Percentiles rank a stretch among this genome's conserved stretches.
Conservation (phyloP, 2,329 filamentous ascomycete genomes). For the Dryadomyces sulphureus region DNA sequence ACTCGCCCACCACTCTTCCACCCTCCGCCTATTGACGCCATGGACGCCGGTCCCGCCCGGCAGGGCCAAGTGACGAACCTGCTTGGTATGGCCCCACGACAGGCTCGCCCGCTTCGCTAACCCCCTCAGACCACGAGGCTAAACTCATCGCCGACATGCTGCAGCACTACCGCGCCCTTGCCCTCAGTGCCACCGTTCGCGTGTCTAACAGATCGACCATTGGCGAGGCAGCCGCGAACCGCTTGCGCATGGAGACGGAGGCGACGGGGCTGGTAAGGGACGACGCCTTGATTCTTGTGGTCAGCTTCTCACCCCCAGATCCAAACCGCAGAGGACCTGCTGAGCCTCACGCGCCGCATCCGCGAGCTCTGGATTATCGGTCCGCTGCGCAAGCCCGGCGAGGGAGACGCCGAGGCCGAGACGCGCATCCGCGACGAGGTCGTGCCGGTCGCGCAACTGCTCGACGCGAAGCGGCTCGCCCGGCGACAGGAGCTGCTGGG, state of each 20-base stretch:
- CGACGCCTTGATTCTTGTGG: background rate
- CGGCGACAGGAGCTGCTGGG: slow-evolving; percentile 13
- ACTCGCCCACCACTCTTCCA: background rate
- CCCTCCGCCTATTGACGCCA: background rate
- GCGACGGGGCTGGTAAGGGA: slow-evolving; percentile 20
- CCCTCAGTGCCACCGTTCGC: slow-evolving; percentile 21
- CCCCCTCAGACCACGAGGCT: slow-evolving; percentile 28
- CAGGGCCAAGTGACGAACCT: slow-evolving; percentile 6
- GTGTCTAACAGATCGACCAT: slow-evolving; percentile 19
- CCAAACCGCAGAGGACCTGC: slow-evolving; percentile 27
- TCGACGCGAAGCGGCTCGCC: slow-evolving; percentile 17
- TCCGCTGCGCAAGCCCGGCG: slow-evolving; percentile 26
- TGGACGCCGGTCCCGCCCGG: slow-evolving; percentile 4
- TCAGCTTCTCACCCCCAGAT: slow-evolving; percentile 19
- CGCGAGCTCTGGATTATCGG: slow-evolving; percentile 36
- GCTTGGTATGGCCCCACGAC: slow-evolving; percentile 1
- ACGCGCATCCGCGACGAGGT: slow-evolving; percentile 21
- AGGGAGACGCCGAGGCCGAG: slow-evolving; percentile 23
- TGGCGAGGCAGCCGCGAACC: slow-evolving; percentile 24
- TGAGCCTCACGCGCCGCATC: slow-evolving; percentile 30
- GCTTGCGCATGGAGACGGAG: slow-evolving; percentile 24
- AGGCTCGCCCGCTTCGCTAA: no score
- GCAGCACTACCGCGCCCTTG: slow-evolving; percentile 26
- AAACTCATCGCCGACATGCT: slow-evolving; percentile 29
- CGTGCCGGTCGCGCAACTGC: slow-evolving; percentile 18